Conservation (phyloP, 305 asterid genomes). For the Fraxinus platypoda region DNA sequence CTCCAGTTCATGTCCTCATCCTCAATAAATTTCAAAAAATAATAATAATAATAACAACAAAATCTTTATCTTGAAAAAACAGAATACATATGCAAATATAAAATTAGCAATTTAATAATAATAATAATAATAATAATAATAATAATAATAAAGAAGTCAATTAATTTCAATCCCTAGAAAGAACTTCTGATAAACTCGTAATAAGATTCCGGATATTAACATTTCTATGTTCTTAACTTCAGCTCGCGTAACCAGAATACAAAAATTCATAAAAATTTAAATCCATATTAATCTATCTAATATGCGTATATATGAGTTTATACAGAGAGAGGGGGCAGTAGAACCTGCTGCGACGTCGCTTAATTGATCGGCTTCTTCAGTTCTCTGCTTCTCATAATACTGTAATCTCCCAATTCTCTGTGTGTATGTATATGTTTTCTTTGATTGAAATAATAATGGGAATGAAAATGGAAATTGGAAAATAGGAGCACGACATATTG, state of each 20-base stretch:
- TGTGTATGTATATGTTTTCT: neutral
- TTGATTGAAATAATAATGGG: neutral
- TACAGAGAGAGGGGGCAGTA: neutral
- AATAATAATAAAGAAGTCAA: neutral
- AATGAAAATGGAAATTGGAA: neutral
- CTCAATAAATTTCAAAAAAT: neutral
- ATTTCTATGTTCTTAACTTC: neutral
- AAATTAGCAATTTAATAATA: neutral
- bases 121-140: neutral
- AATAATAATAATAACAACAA: neutral
- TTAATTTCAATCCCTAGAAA: neutral
- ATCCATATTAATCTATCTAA: neutral
- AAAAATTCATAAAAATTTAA: neutral
- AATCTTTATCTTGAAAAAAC: neutral
- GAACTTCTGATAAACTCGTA: neutral
- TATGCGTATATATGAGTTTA: neutral
- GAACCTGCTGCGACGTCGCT: neutral
- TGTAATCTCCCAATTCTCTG: neutral
- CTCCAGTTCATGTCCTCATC: neutral
- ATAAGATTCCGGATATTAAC: neutral
- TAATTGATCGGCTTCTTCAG: neutral
- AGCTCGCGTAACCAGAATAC: neutral
- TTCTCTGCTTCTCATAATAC: slow-evolving; percentile 4
- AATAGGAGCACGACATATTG: neutral
- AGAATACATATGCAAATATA: neutral